Base-by-base conservation (phyloP, 768 basidiomycete genomes). In the Russula virescens region DNA sequence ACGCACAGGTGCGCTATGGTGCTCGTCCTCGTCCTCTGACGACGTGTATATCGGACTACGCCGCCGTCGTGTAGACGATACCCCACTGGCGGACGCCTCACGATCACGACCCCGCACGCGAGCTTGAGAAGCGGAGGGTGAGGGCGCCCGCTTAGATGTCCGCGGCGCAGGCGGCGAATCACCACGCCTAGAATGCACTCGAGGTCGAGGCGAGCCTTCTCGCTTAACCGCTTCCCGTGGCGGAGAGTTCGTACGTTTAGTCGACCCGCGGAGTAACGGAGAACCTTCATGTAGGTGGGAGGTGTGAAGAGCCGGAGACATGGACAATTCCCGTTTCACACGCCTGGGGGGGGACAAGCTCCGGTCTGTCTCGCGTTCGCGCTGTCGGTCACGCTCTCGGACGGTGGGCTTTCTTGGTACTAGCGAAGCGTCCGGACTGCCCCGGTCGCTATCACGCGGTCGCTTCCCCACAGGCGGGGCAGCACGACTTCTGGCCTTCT, bases 391-490 rank as follows among this genome's bases (percentile, higher is more conserved):
- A 31, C 60, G 56, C 40, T 63, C 53, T 31, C 51, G 51, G n/a
- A 66, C 34, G 28, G 52, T 34, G 51, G 55, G 23, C 38, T 43
- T 57, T 13, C 47, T 46, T 40, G 60, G 50, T 4, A 46, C 18
- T 18, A 28, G 40, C 50, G 47, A 49, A 38, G 42, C 25, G n/a
- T 58, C 62, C 3, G 31, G 68, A 54, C n/a, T 65, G 62, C 40
- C 63, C 34, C 71, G 65, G 5, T 74, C 73, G 21, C 79, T 80
- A 26, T 74, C 73, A 69, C 75, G 83, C 51, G 78, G 77, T 62
- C 76, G 76, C 69, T 84, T 83, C 18, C 68, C 64, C 4, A 68
- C 46, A 38, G 69, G 54, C 10, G 52, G 38, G 8, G 58, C 21
- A 35, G 66, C 69, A 18, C 63, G 60, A 57, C 61, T 48, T 26